phyloP scores from a whole-genome alignment of 2,329 filamentous ascomycete genomes.

The Exophiala aquamarina region DNA sequence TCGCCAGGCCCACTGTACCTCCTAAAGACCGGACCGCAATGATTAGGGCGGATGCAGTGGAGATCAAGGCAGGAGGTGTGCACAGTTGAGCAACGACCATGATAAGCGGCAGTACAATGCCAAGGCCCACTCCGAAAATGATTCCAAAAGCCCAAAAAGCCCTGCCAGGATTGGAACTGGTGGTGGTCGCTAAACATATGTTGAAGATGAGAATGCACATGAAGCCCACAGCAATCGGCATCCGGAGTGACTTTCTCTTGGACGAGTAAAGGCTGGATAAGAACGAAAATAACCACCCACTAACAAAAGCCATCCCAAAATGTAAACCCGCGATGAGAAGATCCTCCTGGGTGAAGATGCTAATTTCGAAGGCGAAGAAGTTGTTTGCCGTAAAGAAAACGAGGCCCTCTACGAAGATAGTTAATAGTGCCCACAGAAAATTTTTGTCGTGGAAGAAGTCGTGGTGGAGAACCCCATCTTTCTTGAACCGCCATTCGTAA shows the following conservation, averaged over 20 bases:
- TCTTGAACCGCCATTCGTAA: slow-evolving; percentile 57
- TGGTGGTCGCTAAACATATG: slow-evolving; percentile 3
- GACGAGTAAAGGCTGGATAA: neutral
- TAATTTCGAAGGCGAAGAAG: slow-evolving; percentile 16
- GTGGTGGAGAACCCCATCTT: slow-evolving; percentile 48
- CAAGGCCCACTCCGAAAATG: slow-evolving; percentile 12
- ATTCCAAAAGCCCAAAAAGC: slow-evolving; percentile 13
- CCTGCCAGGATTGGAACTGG: neutral
- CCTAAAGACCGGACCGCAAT: slow-evolving; percentile 12
- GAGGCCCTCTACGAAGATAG: slow-evolving; percentile 62
- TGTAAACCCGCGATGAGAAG: slow-evolving; percentile 6
- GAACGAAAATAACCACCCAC: neutral
- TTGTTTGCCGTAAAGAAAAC: slow-evolving; percentile 58
- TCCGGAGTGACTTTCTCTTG: slow-evolving; percentile 5
- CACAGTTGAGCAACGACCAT: slow-evolving; percentile 12
- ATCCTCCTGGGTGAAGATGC: slow-evolving; percentile 10
- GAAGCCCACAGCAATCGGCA: slow-evolving; percentile 14
- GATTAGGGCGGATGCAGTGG: slow-evolving; percentile 11
- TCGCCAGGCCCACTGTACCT: slow-evolving; percentile 12
- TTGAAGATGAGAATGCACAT: slow-evolving; percentile 11
- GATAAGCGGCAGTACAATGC: slow-evolving; percentile 12
- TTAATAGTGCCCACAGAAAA: slow-evolving; percentile 58
- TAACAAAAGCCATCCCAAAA: slow-evolving; percentile 15
- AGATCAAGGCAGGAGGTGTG: slow-evolving; percentile 15
- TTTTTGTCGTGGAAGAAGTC: slow-evolving; percentile 57